Base-by-base conservation (phyloP, 768 basidiomycete species). In the Lactarius hatsudake region DNA sequence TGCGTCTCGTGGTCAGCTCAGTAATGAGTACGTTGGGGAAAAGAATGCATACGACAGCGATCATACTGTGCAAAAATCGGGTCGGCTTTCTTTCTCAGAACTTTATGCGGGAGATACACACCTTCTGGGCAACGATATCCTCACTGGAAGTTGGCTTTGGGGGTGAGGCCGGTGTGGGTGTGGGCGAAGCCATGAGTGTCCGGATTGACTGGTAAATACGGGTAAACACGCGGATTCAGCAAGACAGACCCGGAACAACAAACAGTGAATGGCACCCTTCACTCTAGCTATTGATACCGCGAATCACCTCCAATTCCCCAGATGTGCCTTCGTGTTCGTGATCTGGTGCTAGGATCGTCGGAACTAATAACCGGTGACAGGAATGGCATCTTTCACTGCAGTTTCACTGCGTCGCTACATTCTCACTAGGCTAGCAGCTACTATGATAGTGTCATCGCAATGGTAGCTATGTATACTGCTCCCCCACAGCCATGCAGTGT, bases 101-200 rank as follows among this genome's bases (percentile, higher is more conserved):
- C n/a, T 13, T 10, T 3, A 26, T 5, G 5, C 13, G 6, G 20
- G 32, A 20, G 7, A 40, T 57, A 60, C 73, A 54, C 63, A 92
- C 96, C 88, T 98, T 98, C 79, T 94, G 88, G 34, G 87, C 87
- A 70, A 97, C 81, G 73, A 92, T 85, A 76, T 96, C 90, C 81
- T 98, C 96, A 79, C 92, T 96, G 63, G 93, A 88, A 59, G 87
- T 76, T 61, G 89, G 83, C 78, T 88, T 89, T 67, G 84, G 75
- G 2, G 75, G 71, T 66, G 84, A 75, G 34, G 12, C 12, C 0
- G 36, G 36, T 38, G 70, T 58, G 57, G 81, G 20, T 54, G 66
- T 57, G 36, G 81, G 15, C 48, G 63, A 74, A 63, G 87, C 81
- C 76, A 86, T 82, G 75, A 69, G 40, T 60, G 68, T 43, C 45